Evolutionary conservation across 352 stramenopile species (phyloP).

Genomic region (Phytophthora melonis): DNA sequence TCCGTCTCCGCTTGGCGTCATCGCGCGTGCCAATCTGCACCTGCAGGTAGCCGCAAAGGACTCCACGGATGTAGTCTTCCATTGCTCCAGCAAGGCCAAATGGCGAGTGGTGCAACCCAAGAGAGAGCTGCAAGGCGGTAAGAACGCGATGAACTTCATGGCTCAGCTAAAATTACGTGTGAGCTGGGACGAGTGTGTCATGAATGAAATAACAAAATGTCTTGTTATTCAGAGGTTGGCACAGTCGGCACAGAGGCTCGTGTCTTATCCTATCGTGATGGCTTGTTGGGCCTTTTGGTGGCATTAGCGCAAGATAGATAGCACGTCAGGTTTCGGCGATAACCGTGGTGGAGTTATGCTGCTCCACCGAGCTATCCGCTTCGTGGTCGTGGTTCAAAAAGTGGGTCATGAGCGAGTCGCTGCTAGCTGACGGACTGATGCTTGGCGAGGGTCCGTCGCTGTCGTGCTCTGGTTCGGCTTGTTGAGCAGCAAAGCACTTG

Average conservation of each 20-base stretch:
- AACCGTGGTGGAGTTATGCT: not conserved
- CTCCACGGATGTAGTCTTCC: constrained; percentile 80
- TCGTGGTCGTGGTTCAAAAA: constrained; percentile 18
- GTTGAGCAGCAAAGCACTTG: constrained; percentile 14
- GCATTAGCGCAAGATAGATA: not conserved
- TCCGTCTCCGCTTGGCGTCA: constrained; percentile 59
- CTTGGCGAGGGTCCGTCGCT: constrained; percentile 23
- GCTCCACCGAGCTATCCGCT: not conserved
- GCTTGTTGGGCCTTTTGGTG: not conserved
- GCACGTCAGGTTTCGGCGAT: not conserved
- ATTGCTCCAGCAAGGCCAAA: constrained; percentile 28
- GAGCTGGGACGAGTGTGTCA: not conserved
- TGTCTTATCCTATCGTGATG: constrained; percentile 5
- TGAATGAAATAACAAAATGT: not conserved
- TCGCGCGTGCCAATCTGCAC: constrained; percentile 63
- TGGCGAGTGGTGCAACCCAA: not conserved
- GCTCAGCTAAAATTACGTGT: constrained; percentile 27
- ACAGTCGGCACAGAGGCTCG: not conserved
- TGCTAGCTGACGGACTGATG: constrained; percentile 23
- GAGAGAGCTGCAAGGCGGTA: not conserved
- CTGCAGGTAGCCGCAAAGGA: constrained; percentile 71
- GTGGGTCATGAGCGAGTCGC: not conserved
- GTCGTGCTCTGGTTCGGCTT: constrained; percentile 53
- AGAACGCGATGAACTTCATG: constrained; percentile 21
- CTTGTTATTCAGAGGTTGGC: not conserved